Conservation (phyloP, 331 rosid genomes). For the Quercus lobata region DNA sequence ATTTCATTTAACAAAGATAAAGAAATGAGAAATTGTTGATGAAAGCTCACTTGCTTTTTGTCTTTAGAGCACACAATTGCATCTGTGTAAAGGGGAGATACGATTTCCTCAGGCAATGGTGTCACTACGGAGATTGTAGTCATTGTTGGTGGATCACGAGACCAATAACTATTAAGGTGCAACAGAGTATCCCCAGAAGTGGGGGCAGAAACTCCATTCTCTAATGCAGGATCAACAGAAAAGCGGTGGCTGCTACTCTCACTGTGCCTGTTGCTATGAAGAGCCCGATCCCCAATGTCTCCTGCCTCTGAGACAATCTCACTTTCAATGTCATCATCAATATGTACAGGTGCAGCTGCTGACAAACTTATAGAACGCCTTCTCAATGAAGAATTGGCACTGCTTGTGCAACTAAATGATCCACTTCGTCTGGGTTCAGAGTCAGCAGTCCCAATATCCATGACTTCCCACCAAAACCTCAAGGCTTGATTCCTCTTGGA, state of each 20-base stretch:
- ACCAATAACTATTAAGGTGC: conserved; percentile 16
- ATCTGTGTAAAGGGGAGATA: conserved; percentile 29
- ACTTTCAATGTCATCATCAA: conserved; percentile 34
- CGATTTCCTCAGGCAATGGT: conserved; percentile 35
- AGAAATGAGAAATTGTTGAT: neutral
- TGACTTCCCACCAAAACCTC: conserved; percentile 12
- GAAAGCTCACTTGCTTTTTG: conserved; percentile 39
- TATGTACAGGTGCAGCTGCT: conserved; percentile 21
- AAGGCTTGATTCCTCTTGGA: conserved; percentile 9
- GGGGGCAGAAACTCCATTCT: conserved; percentile 38
- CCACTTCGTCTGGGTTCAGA: conserved; percentile 17
- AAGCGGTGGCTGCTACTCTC: conserved; percentile 30
- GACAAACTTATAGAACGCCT: conserved; percentile 48
- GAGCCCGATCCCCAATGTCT: conserved; percentile 87
- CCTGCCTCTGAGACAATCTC: conserved; percentile 84
- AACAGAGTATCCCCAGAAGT: conserved; percentile 25
- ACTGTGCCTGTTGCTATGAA: conserved; percentile 51
- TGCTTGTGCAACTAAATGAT: conserved; percentile 27
- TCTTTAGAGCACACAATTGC: conserved; percentile 30
- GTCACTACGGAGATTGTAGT: conserved; percentile 24
- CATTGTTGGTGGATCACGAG: conserved; percentile 3
- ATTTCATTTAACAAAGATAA: neutral
- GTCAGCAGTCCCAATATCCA: conserved; percentile 4
- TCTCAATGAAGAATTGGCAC: conserved; percentile 43
- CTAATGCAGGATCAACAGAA: conserved; percentile 36